phyloP scores from a whole-genome alignment of 192 early-diverging fungal genomes.

The Fimicolochytrium jonesii region DNA sequence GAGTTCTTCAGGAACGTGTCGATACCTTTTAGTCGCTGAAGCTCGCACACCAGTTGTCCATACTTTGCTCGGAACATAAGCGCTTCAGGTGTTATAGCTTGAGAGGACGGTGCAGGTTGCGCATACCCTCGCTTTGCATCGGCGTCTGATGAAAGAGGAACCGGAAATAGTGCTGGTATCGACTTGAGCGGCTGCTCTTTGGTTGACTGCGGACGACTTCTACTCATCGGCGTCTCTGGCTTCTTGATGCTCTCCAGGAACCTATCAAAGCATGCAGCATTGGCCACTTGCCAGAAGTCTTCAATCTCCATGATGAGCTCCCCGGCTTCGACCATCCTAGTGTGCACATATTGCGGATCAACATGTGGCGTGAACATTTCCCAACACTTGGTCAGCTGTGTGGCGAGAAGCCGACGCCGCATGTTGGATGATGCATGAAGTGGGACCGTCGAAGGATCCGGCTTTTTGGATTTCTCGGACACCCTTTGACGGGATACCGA shows the following conservation, averaged over 20 bases:
- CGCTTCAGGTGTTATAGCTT: neutral
- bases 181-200: too few species aligned
- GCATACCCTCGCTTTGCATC: too few species aligned
- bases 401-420: conserved; percentile 26
- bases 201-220: too few species aligned
- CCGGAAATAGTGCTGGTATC: too few species aligned
- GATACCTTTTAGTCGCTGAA: neutral
- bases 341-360: conserved; percentile 15
- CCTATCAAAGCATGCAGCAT: conserved; percentile 25
- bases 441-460: conserved; percentile 10
- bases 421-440: conserved; percentile 19
- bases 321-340: conserved; percentile 30
- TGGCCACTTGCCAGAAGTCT: conserved; percentile 35
- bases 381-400: conserved; percentile 40
- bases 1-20: conserved; percentile 5
- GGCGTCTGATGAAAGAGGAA: too few species aligned
- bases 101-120: neutral
- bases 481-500: neutral
- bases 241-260: too few species aligned
- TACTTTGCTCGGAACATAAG: conserved; percentile 5
- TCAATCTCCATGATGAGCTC: conserved; percentile 28
- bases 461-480: neutral
- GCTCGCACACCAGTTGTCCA: conserved; percentile 2
- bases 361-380: conserved; percentile 33
- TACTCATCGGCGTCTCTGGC: too few species aligned